Conservation (phyloP, 2,329 filamentous ascomycete genomes). For the Fonsecaea nubica region DNA sequence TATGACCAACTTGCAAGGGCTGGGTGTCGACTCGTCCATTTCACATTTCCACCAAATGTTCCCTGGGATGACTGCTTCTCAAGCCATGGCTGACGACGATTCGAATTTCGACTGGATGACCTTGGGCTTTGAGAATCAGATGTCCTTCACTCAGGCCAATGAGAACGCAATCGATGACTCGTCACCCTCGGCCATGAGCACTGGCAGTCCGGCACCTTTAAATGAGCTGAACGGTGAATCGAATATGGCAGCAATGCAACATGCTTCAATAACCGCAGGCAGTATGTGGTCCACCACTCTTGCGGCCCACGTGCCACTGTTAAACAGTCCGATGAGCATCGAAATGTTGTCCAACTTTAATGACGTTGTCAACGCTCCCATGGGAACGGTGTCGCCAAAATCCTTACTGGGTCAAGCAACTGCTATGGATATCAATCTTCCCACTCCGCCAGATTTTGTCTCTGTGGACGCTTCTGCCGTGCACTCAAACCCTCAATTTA, state of each 20-base stretch:
- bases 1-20: slow-evolving; percentile 73
- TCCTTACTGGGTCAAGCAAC: slow-evolving; percentile 69
- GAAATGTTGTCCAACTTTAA: slow-evolving; percentile 78
- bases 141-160: slow-evolving; percentile 71
- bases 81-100: slow-evolving; percentile 68
- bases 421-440: slow-evolving; percentile 73
- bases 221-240: slow-evolving; percentile 92
- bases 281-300: slow-evolving; percentile 74
- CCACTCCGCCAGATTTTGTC: slow-evolving; percentile 76
- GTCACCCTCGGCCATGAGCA: slow-evolving; percentile 94
- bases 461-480: slow-evolving; percentile 72
- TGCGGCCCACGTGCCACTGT: slow-evolving; percentile 71
- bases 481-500: slow-evolving; percentile 58
- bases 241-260: slow-evolving; percentile 39
- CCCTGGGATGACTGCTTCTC: slow-evolving; percentile 64
- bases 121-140: slow-evolving; percentile 77
- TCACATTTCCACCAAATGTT: slow-evolving; percentile 52
- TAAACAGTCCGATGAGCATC: slow-evolving; percentile 71
- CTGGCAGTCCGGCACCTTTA: slow-evolving; percentile 86
- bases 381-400: slow-evolving; percentile 78
- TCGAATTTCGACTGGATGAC: slow-evolving; percentile 81
- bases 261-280: slow-evolving; percentile 54
- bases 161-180: slow-evolving; percentile 89
- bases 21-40: slow-evolving; percentile 49
- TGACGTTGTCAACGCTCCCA: slow-evolving; percentile 69